These are phyloP conservation scores for Candida rishiriensis DNA, from an alignment of 805 yeast species.

Conservation along the genomic window DNA sequence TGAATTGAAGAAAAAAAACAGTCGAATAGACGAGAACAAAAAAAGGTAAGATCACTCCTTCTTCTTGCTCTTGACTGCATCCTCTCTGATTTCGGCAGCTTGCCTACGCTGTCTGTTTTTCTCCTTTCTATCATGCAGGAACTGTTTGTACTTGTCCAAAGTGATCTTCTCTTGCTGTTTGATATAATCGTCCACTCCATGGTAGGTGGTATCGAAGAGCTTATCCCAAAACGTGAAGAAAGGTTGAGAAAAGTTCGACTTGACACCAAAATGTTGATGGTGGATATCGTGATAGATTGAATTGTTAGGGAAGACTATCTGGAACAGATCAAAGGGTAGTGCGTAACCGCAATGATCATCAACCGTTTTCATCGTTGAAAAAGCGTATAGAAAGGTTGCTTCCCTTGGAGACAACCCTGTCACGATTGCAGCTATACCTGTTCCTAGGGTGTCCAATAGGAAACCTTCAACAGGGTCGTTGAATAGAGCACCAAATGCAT, in stretches of 20 bases:
- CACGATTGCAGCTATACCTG: conserved; percentile 72
- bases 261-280: conserved; percentile 94
- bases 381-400: conserved; percentile 65
- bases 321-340: conserved; percentile 88
- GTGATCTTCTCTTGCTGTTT: conserved; percentile 64
- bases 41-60: neutral
- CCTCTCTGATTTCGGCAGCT: conserved; percentile 7
- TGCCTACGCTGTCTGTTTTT: conserved; percentile 2
- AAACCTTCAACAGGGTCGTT: conserved; percentile 95
- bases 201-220: conserved; percentile 65
- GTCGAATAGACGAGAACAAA: too few relatives aligned
- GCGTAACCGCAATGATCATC: conserved; percentile 99
- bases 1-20: too few relatives aligned
- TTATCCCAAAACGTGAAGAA: conserved; percentile 94
- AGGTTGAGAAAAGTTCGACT: conserved; percentile 91
- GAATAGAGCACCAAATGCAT: conserved; percentile 93
- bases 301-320: conserved; percentile 87
- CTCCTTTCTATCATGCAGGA: conserved; percentile 37
- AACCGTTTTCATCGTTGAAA: conserved; percentile 93
- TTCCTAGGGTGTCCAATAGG: conserved; percentile 84
- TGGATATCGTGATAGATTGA: conserved; percentile 96
- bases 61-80: conserved; percentile 1
- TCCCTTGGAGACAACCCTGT: conserved; percentile 74
- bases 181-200: conserved; percentile 59
- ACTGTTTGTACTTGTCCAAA: conserved; percentile 59